phyloP scores from a whole-genome alignment of 2,329 filamentous ascomycete species.

The Penicillium sp. region DNA sequence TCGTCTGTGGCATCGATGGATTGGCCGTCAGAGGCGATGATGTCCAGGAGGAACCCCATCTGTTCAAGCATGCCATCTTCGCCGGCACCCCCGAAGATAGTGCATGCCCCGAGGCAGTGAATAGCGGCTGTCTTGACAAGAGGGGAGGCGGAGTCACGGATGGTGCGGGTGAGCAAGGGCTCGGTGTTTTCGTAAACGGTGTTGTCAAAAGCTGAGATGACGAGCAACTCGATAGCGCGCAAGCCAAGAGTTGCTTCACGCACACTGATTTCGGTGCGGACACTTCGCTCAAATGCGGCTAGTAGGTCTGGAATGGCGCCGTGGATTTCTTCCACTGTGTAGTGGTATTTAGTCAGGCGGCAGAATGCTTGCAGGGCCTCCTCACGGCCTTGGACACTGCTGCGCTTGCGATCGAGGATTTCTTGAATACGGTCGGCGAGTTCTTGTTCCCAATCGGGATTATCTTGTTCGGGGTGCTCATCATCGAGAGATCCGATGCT shows the following conservation, averaged over 20 bases:
- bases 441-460: constrained; percentile 60
- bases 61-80: constrained; percentile 66
- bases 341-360: constrained; percentile 66
- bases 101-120: constrained; percentile 68
- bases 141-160: constrained; percentile 65
- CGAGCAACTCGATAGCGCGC: constrained; percentile 68
- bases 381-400: constrained; percentile 69
- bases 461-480: constrained; percentile 53
- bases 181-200: constrained; percentile 63
- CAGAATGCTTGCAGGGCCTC: constrained; percentile 61
- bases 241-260: constrained; percentile 69
- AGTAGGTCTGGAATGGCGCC: constrained; percentile 60
- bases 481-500: constrained; percentile 68
- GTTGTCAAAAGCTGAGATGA: constrained; percentile 65
- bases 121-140: constrained; percentile 68
- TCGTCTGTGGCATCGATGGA: constrained; percentile 70
- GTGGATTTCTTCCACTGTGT: constrained; percentile 62
- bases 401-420: constrained; percentile 74
- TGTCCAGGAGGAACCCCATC: constrained; percentile 73
- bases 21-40: constrained; percentile 75
- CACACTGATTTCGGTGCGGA: constrained; percentile 66
- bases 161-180: constrained; percentile 58
- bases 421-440: constrained; percentile 67
- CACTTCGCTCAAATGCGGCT: constrained; percentile 64
- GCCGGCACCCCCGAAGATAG: constrained; percentile 72